Percentiles rank a stretch among this genome's conserved stretches.
Conservation (phyloP, 2,329 filamentous ascomycete species). For the Aspergillus novoparasiticus region DNA sequence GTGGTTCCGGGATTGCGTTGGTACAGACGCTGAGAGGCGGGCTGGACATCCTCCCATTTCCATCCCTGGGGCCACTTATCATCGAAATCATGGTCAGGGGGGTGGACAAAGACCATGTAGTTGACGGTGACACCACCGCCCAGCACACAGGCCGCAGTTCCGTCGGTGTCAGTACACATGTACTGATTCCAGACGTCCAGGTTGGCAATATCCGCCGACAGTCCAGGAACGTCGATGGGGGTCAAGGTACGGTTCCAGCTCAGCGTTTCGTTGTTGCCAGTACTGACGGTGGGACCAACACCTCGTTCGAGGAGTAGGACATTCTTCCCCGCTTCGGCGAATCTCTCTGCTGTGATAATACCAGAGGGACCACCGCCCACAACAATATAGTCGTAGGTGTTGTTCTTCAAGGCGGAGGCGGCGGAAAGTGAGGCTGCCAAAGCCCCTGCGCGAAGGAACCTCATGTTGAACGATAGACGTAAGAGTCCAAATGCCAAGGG, state of each 20-base stretch:
- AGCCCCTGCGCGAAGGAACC: background rate
- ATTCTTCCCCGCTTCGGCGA: constrained; percentile 26
- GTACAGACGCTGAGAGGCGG: constrained; percentile 65
- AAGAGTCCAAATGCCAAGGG: background rate
- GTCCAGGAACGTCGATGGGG: constrained; percentile 29
- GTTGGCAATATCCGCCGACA: constrained; percentile 27
- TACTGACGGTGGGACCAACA: constrained; percentile 26
- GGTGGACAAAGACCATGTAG: constrained; percentile 33
- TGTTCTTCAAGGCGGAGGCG: constrained; percentile 9
- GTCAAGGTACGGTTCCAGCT: constrained; percentile 26
- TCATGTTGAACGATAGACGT: background rate
- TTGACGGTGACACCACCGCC: constrained; percentile 33
- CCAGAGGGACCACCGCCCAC: constrained; percentile 27
- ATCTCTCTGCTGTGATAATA: constrained; percentile 27
- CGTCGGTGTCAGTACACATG: constrained; percentile 25
- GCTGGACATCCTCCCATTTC: constrained; percentile 64
- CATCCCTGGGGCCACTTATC: constrained; percentile 71
- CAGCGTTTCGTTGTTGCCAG: constrained; percentile 27
- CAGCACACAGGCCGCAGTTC: constrained; percentile 29
- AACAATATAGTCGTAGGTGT: constrained; percentile 27
- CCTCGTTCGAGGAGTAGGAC: constrained; percentile 27
- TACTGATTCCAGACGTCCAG: constrained; percentile 25
- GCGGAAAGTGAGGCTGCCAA: background rate
- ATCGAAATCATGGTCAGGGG: constrained; percentile 69
- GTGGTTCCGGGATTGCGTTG: constrained; percentile 69